Percentiles rank a stretch among this genome's conserved stretches.
Evolutionary conservation across 1,139 yeast genomes (phyloP).

Genomic region (Zygoascus meyerae): DNA sequence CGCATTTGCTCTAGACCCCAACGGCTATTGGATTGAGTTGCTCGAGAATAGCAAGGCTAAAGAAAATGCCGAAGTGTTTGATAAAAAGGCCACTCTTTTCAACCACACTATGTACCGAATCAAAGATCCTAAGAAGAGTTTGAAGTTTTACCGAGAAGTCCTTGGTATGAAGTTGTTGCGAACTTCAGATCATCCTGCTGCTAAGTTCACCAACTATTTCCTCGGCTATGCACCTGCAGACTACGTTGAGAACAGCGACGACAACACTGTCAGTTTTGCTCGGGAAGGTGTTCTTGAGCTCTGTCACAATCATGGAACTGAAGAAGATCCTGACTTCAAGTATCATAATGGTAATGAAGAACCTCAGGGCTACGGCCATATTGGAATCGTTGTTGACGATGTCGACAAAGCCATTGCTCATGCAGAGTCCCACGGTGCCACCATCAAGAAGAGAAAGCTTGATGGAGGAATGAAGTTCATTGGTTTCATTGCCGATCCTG

Average conservation of each 20-base stretch:
- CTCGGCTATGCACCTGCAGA: conserved; percentile 52
- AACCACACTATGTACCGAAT: conserved; percentile 94
- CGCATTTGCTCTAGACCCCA: conserved; percentile 93
- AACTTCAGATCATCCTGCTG: conserved; percentile 51
- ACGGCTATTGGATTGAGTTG: conserved; percentile 94
- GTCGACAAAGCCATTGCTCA: conserved; percentile 51
- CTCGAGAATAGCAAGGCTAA: conserved; percentile 37
- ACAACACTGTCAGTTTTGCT: conserved; percentile 19
- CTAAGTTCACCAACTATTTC: conserved; percentile 81
- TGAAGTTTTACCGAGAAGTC: conserved; percentile 68
- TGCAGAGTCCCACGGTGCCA: conserved; percentile 46
- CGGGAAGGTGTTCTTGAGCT: conserved; percentile 74
- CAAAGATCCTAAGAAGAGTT: conserved; percentile 70
- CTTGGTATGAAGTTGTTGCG: conserved; percentile 74
- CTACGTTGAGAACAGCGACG: conserved; percentile 30
- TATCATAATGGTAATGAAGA: conserved; percentile 84
- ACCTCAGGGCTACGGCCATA: conserved; percentile 81
- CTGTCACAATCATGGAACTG: conserved; percentile 96
- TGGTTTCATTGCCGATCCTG: conserved; percentile 86
- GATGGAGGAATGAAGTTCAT: conserved; percentile 58
- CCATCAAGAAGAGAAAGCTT: conserved; percentile 46
- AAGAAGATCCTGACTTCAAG: conserved; percentile 61
- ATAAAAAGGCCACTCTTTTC: conserved; percentile 48
- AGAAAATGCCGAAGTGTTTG: conserved; percentile 19
- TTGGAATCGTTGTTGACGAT: conserved; percentile 63